A percentile compares a stretch with the other conserved stretches of the same genome.
These are phyloP conservation scores for Quercus rubra DNA, from an alignment of 306 rosid species.

Conservation along the genomic window DNA sequence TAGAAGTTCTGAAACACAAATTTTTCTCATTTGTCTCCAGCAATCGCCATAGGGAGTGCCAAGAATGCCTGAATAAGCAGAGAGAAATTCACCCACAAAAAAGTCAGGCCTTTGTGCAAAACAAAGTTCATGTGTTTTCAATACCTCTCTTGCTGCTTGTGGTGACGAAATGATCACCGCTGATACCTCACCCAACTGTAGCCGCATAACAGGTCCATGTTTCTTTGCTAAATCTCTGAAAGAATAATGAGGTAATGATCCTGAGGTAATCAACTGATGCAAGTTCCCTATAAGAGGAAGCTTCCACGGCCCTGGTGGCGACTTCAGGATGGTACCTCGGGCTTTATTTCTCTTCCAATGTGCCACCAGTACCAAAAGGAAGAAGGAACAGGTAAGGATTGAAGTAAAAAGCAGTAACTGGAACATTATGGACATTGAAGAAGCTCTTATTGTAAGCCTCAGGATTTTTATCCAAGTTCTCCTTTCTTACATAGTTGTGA, in stretches of 20 bases:
- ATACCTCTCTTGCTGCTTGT: conserved; percentile 14
- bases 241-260: conserved; percentile 1
- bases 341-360: not conserved
- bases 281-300: conserved; percentile 23
- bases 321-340: not conserved
- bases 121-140: conserved; percentile 22
- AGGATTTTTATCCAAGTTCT: no score
- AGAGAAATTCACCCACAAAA: not conserved
- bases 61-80: no score
- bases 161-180: conserved; percentile 18
- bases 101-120: conserved; percentile 25
- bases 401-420: not conserved
- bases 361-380: not conserved
- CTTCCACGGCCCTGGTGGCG: conserved; percentile 22
- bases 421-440: not conserved
- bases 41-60: conserved; percentile 13
- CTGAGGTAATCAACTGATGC: conserved; percentile 7
- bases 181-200: conserved; percentile 16
- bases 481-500: no score
- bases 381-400: not conserved
- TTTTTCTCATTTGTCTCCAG: conserved; percentile 13
- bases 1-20: not conserved
- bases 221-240: conserved; percentile 11
- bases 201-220: conserved; percentile 34
- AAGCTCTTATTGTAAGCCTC: no score